These are phyloP conservation scores for Auricularia auricula-judae DNA, from an alignment of 768 basidiomycete genomes.

Conservation along the genomic window DNA sequence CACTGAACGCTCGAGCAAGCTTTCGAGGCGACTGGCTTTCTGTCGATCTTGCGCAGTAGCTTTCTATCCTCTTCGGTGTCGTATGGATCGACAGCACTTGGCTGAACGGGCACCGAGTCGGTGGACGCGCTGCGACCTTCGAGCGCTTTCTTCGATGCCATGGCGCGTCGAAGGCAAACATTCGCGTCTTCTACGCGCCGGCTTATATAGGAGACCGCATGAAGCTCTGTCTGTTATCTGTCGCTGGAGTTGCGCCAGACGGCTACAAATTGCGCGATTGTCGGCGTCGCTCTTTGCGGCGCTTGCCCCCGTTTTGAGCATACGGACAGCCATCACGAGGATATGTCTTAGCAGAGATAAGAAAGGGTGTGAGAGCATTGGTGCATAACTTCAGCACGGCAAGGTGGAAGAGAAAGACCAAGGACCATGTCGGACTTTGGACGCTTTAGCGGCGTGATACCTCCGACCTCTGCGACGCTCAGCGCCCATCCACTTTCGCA, in stretches of 20 bases:
- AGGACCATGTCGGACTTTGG: background rate
- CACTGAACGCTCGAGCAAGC: background rate
- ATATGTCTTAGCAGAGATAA: too few relatives aligned
- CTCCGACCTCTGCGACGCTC: background rate
- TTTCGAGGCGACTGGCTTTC: constrained; percentile 5
- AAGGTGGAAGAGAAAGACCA: background rate
- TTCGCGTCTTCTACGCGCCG: background rate
- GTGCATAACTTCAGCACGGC: too few relatives aligned
- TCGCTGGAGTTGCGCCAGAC: background rate
- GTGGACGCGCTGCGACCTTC: background rate
- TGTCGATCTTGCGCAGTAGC: constrained; percentile 24
- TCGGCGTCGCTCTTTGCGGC: background rate
- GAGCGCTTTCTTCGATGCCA: background rate
- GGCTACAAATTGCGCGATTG: background rate
- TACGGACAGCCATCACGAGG: too few relatives aligned
- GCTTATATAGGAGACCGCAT: background rate
- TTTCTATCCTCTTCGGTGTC: constrained; percentile 14
- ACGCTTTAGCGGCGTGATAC: background rate
- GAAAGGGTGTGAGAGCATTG: too few relatives aligned
- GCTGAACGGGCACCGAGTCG: background rate
- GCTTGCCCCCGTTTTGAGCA: too few relatives aligned
- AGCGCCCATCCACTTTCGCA: background rate
- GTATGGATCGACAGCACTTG: background rate
- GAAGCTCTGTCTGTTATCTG: background rate
- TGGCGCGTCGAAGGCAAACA: background rate